These are phyloP conservation scores for Gilbertella persicaria DNA, from an alignment of 371 early-diverging fungal genomes.

Conservation along the genomic window DNA sequence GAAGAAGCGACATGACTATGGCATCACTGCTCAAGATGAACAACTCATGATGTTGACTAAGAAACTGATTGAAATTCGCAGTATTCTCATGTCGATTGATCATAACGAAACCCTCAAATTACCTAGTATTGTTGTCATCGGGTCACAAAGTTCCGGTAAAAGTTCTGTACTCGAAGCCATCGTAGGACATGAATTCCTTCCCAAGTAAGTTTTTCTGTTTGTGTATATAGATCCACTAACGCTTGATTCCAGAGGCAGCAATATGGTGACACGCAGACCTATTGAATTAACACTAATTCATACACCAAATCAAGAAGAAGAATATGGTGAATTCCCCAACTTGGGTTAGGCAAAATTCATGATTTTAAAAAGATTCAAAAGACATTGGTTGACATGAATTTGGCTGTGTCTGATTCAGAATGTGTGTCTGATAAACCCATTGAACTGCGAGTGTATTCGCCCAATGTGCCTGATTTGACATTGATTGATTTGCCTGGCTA, in stretches of 20 bases:
- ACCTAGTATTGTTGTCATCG: slow-evolving; percentile 98
- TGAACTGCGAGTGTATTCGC: slow-evolving; percentile 91
- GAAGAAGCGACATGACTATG: slow-evolving; percentile 19
- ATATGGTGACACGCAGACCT: slow-evolving; percentile 99
- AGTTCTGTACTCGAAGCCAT: slow-evolving; percentile 99
- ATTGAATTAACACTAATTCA: slow-evolving; percentile 97
- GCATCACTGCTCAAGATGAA: slow-evolving; percentile 51
- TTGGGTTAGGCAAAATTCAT: slow-evolving; percentile 85
- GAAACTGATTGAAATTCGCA: slow-evolving; percentile 92
- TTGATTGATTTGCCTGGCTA: slow-evolving; percentile 99
- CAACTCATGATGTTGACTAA: slow-evolving; percentile 90
- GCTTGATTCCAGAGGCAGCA: slow-evolving; percentile 74
- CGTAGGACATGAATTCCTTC: slow-evolving; percentile 97
- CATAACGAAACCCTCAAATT: slow-evolving; percentile 77
- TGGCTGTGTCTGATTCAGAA: slow-evolving; percentile 90
- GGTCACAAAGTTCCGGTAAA: slow-evolving; percentile 98
- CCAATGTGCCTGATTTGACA: slow-evolving; percentile 94
- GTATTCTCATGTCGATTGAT: slow-evolving; percentile 84
- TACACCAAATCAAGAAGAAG: slow-evolving; percentile 83
- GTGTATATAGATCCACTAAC: not conserved
- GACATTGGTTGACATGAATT: slow-evolving; percentile 88
- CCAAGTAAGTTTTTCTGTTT: slow-evolving; percentile 75
- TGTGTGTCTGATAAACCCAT: slow-evolving; percentile 95
- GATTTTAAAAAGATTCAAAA: slow-evolving; percentile 89
- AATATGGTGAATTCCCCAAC: slow-evolving; percentile 95